Percentiles rank a stretch among this genome's conserved stretches.
These are phyloP conservation scores for Blastomyces percursus DNA, from an alignment of 2,329 filamentous ascomycete species.

Conservation along the genomic window DNA sequence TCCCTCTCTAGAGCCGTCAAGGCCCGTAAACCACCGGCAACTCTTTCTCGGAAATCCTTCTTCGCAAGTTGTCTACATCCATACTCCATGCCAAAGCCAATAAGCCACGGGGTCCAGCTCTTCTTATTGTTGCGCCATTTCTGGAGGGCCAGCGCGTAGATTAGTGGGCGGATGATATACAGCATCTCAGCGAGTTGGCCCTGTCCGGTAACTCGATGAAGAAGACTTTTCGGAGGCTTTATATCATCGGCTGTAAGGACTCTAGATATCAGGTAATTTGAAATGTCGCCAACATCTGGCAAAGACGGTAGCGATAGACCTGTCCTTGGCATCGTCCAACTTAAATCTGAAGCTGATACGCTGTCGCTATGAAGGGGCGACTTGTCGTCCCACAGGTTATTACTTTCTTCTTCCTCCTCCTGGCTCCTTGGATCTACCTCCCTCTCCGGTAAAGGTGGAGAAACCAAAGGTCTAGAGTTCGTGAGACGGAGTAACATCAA, in stretches of 20 bases:
- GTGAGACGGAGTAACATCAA: conserved; percentile 72
- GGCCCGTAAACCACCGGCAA: conserved; percentile 61
- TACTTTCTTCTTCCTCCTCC: conserved; percentile 43
- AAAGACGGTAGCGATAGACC: conserved; percentile 74
- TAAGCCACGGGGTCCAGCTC: conserved; percentile 84
- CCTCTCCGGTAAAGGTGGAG: conserved; percentile 73
- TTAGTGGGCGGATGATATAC: conserved; percentile 77
- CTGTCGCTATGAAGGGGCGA: conserved; percentile 34
- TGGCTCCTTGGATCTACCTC: conserved; percentile 59
- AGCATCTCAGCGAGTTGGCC: conserved; percentile 81
- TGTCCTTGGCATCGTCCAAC: conserved; percentile 92
- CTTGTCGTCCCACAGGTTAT: conserved; percentile 39
- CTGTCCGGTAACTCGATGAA: conserved; percentile 61
- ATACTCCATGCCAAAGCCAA: conserved; percentile 76
- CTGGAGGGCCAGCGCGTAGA: conserved; percentile 76
- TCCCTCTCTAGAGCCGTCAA: conserved; percentile 79
- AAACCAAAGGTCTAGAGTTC: conserved; percentile 68
- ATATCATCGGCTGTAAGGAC: conserved; percentile 94
- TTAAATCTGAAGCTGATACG: conserved; percentile 32
- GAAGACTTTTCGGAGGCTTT: conserved; percentile 73
- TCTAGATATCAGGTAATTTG: conserved; percentile 74
- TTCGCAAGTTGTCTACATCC: conserved; percentile 75
- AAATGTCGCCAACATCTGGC: conserved; percentile 71
- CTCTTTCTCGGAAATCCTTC: conserved; percentile 50
- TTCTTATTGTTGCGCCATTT: conserved; percentile 59